Base-by-base conservation (phyloP, 139 green algal genomes). In the Chlorella vulgaris region DNA sequence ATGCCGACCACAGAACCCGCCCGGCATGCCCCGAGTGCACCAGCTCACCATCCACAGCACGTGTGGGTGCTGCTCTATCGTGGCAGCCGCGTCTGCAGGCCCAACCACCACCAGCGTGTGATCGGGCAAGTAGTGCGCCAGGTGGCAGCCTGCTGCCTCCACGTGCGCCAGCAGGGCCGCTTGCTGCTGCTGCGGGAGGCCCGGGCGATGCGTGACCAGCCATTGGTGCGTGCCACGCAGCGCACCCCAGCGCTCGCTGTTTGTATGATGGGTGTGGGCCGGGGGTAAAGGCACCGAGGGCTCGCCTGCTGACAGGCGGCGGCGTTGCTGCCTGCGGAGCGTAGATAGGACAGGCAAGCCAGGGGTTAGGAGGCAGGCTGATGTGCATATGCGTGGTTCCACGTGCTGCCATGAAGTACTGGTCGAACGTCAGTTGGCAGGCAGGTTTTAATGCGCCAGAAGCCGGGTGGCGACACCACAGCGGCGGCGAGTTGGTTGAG, bases 61-160 rank as follows among this genome's bases (percentile, higher is more conserved):
- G 8, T 47, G 38, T 38, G 83, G 60, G 40, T 75, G 55, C 21
- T 6, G 62, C n/a, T 39, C 51, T 43, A 78, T 47, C 42, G 35
- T 31, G 3, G 36, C 39, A 6, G 69, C 55, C 19, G 47, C 31
- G 42, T 43, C 38, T 22, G 29, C 28, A 2, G 35, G 31, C 18
- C 73, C 84, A 35, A 88, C 79, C 50, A 88, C 58, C 55, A 85
- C 47, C 70, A 82, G 67, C 1, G 71, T 83, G 62, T 69, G 47
- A 53, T 88, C 60, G 2, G 79, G 79, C 13, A 88, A 22, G 65
- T 82, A 85, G 29, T 73, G 77, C 2, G 51, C 40, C 29, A 87
- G 42, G 7, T 58, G 63, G 42, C 43, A 63, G 19, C 77, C 77
- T 1, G 33, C 43, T 6, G 5, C 65, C 38, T 76, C 62, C 1